Conservation (phyloP, 148 eudicot genomes). For the Rhododendron kiyosumense region DNA sequence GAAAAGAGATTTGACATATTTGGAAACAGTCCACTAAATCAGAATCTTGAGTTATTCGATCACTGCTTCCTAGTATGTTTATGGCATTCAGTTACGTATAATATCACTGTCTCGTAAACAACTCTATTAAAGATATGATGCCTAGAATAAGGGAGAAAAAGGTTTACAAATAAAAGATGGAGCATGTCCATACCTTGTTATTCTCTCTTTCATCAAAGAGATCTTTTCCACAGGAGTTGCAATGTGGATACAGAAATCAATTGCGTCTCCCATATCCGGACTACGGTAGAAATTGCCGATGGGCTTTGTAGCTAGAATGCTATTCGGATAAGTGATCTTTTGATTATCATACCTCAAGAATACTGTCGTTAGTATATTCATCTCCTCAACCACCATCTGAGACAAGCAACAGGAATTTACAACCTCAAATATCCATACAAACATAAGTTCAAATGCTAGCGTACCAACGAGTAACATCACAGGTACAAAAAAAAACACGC, state of each 20-base stretch:
- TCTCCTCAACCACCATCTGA: slow-evolving; percentile 14
- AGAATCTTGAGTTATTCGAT: not conserved
- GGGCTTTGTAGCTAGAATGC: slow-evolving; percentile 11
- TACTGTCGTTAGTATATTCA: slow-evolving; percentile 2
- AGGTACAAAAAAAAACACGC: too few relatives aligned
- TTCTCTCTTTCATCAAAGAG: slow-evolving; percentile 16
- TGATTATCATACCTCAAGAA: slow-evolving; percentile 5
- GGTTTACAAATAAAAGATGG: not conserved
- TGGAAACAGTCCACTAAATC: not conserved
- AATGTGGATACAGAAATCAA: slow-evolving; percentile 16
- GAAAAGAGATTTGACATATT: not conserved
- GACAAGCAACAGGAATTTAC: not conserved
- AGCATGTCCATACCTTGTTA: slow-evolving; percentile 13
- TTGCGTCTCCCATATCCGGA: slow-evolving; percentile 18
- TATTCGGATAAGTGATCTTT: slow-evolving; percentile 8
- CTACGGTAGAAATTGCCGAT: slow-evolving; percentile 20
- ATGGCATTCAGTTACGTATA: not conserved
- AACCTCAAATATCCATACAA: not conserved
- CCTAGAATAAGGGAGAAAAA: not conserved
- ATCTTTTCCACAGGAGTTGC: slow-evolving; percentile 22
- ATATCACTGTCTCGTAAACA: not conserved
- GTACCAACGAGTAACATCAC: not conserved
- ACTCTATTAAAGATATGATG: not conserved
- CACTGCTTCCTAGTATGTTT: not conserved
- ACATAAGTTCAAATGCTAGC: not conserved